A percentile compares a stretch with the other conserved stretches of the same genome.
These are phyloP conservation scores for Venustampulla echinocandica DNA, from an alignment of 495 filamentous ascomycete species.

Conservation along the genomic window DNA sequence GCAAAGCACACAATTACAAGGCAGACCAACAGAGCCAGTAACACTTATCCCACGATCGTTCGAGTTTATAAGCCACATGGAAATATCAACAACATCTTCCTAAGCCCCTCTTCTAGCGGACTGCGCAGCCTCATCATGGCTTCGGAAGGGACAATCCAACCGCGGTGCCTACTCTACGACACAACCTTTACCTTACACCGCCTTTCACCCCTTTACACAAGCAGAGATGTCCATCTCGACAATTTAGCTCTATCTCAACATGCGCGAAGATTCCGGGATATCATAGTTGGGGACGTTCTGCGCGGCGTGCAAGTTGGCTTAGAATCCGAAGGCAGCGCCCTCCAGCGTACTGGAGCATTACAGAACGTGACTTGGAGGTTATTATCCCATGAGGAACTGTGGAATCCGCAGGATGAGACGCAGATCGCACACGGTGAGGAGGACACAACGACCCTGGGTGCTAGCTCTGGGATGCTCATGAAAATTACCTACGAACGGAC, in stretches of 20 bases:
- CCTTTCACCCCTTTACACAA: constrained; percentile 45
- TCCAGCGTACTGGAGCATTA: constrained; percentile 40
- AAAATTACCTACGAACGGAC: constrained; percentile 43
- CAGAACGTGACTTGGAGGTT: constrained; percentile 38
- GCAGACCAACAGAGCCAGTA: no score
- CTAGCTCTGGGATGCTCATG: constrained; percentile 32
- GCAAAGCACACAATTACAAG: no score
- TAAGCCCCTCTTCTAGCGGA: no score
- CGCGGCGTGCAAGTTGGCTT: constrained; percentile 33
- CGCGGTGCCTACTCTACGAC: constrained; percentile 43
- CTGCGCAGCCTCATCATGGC: no score
- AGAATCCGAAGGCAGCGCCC: constrained; percentile 25
- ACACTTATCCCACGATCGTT: no score
- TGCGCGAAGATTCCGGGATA: constrained; percentile 41
- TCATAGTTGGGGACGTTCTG: constrained; percentile 43
- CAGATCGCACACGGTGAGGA: constrained; percentile 12
- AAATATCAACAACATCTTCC: no score
- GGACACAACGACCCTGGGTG: constrained; percentile 4
- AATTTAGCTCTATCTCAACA: constrained; percentile 32
- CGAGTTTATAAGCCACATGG: no score
- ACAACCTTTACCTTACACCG: constrained; percentile 49
- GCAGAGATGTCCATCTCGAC: constrained; percentile 26
- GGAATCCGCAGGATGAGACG: constrained; percentile 13
- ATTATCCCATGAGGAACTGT: constrained; percentile 26
- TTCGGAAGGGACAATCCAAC: no score